Base-by-base conservation (phyloP, 768 basidiomycete genomes). In the Clitopilus hobsonii region DNA sequence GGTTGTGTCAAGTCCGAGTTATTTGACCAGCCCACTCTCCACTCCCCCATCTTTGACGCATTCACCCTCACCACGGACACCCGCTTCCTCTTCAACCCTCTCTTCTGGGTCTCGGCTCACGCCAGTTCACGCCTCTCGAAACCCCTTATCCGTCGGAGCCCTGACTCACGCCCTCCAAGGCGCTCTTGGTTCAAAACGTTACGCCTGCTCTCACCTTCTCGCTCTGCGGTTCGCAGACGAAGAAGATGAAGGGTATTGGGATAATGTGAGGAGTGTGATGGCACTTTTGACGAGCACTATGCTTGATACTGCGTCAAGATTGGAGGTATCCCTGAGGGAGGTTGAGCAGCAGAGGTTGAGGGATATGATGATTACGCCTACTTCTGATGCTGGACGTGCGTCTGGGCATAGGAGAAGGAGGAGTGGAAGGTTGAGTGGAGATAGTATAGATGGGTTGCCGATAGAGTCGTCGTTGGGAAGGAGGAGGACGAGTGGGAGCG, bases 191-290 rank as follows among this genome's bases (percentile, higher is more conserved):
- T 81, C 89, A 16, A 89, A 86, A 59, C 81, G 91, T 13, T 91
- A 89, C 62, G 80, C 90, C 0, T 89, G 87, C 54, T 80, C 91
- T 1, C 89, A 94, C 65, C 74, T 94, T 3, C 75, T 94, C 2
- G 91, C 91, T 3, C 67, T 94, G 49, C 78, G 91, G 1, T 94
- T 94, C 64, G 64, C 59, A 38, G 85, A 86, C 47, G 83, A 82
- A 49, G 88, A 85, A 28, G 88, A 89, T 58, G 85, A 86, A 51
- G 74, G 77, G 5, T 94, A 94, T 60, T 94, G 91, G 91, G 91
- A 92, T 60, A 86, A 92, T 61, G 89, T 89, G 25, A 79, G 86
- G 13, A 82, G 85, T 24, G 82, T 94, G 49, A 85, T 91, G 76
- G 75, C 74, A 11, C 66, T 93, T 11, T 67, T 93, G 56, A 86